These are phyloP conservation scores for Fusarium globosum DNA, from an alignment of 2,329 filamentous ascomycete species.

Conservation along the genomic window DNA sequence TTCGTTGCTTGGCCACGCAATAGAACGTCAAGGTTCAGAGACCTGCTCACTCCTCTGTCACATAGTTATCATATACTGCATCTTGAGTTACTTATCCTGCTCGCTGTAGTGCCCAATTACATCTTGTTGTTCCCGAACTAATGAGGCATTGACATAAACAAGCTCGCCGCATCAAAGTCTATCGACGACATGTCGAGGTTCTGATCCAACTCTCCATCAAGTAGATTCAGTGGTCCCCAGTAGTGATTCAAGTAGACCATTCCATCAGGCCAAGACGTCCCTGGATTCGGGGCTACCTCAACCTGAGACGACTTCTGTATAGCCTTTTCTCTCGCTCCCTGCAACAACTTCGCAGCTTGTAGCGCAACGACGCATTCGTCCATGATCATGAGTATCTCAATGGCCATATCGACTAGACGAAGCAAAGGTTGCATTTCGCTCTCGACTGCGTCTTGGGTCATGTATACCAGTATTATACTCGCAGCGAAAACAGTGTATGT, in stretches of 20 bases:
- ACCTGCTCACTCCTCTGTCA: not conserved
- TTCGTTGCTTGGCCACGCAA: fast-evolving
- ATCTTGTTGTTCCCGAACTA: conserved; percentile 65
- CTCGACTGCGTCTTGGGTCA: not conserved
- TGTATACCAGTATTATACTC: not conserved
- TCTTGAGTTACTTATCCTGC: fast-evolving
- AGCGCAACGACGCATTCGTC: not conserved
- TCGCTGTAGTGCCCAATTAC: not conserved
- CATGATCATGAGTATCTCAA: not conserved
- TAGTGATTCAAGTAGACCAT: not conserved
- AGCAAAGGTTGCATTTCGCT: not conserved
- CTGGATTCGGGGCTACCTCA: not conserved
- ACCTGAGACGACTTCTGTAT: not conserved
- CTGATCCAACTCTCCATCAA: not conserved
- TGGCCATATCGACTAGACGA: not conserved
- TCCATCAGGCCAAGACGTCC: not conserved
- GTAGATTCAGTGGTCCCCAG: not conserved
- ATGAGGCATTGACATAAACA: conserved; percentile 88
- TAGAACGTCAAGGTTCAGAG: fast-evolving
- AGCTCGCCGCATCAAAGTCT: conserved; percentile 52
- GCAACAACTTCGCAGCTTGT: not conserved
- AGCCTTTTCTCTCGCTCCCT: not conserved
- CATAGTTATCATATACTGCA: not conserved
- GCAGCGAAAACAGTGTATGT: not conserved
- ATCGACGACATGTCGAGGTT: not conserved